phyloP scores from a whole-genome alignment of 345 rosid genomes.

The Eucalyptus urophylla region DNA sequence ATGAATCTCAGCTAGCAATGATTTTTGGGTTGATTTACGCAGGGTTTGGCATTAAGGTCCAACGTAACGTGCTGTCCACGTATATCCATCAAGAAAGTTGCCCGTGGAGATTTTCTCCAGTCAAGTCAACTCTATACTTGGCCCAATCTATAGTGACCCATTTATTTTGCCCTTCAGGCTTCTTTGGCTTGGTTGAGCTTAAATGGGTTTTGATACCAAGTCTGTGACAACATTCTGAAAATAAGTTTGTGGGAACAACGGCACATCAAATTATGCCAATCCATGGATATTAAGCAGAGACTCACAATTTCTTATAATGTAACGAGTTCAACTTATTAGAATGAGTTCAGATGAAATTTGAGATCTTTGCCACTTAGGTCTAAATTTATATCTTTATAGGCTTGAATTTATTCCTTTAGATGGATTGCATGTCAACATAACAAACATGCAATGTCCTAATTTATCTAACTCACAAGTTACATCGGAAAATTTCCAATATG shows the following conservation, averaged over 20 bases:
- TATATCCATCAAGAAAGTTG: not conserved
- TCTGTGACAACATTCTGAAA: not conserved
- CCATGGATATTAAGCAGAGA: not conserved
- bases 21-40: not conserved
- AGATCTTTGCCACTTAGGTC: not conserved
- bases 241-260: not conserved
- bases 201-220: not conserved
- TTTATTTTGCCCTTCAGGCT: not conserved
- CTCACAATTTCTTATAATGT: not conserved
- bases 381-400: not conserved
- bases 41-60: not conserved
- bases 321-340: not conserved
- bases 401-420: not conserved
- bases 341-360: not conserved
- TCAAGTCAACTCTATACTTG: not conserved
- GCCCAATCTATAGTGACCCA: not conserved
- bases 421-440: not conserved
- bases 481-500: not conserved
- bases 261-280: not conserved
- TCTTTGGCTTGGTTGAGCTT: not conserved
- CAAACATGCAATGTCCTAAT: not conserved
- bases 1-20: not conserved
- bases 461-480: not conserved
- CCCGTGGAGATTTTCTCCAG: not conserved
- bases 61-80: not conserved